Evolutionary conservation across 116 monocot species (phyloP).

Genomic region (Phalaenopsis hybrid): DNA sequence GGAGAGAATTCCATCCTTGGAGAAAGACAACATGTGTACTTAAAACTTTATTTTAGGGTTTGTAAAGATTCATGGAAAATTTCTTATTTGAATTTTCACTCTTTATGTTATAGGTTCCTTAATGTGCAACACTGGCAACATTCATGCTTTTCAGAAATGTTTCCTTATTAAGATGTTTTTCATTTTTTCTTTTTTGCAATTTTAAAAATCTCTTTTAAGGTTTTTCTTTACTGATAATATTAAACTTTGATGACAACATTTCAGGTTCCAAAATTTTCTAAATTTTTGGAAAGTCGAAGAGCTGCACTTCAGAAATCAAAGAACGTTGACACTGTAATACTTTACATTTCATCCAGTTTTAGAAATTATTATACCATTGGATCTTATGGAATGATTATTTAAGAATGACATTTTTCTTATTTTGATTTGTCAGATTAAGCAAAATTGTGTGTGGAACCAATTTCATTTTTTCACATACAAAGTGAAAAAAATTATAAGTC

Average conservation of each 20-base stretch:
- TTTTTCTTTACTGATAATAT: not conserved
- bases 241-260: constrained; percentile 3
- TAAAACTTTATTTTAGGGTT: not conserved
- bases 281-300: constrained; percentile 48
- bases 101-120: not conserved
- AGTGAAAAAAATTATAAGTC: no score
- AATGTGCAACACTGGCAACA: not conserved
- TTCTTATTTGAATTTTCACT: not conserved
- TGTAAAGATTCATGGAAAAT: not conserved
- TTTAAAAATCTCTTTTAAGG: not conserved
- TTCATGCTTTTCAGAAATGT: not conserved
- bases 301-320: constrained; percentile 17
- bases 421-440: no score
- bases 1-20: no score
- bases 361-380: not conserved
- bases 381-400: not conserved
- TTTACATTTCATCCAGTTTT: not conserved
- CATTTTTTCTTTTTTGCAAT: not conserved
- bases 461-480: no score
- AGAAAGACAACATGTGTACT: no score
- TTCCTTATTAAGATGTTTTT: not conserved
- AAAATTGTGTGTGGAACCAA: no score
- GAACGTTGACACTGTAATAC: constrained; percentile 44
- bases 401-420: not conserved
- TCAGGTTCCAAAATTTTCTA: constrained; percentile 76